Base-by-base conservation (phyloP, 1,284 basidiomycete genomes). In the Sutorius eximius region DNA sequence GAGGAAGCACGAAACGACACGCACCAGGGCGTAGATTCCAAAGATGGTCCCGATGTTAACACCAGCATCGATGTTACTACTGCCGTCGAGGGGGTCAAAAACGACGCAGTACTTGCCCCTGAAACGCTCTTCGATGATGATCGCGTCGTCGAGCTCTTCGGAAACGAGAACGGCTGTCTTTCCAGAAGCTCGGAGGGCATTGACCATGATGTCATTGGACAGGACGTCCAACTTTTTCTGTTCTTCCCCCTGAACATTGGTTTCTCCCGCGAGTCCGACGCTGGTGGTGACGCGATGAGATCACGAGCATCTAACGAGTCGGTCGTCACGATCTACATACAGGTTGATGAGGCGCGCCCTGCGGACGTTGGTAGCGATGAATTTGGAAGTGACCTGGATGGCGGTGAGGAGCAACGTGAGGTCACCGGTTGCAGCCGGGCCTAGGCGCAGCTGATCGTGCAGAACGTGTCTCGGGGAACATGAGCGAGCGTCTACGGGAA, bases 11-110 rank as follows among this genome's bases (percentile, higher is more conserved):
- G 13, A 2, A 22, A 38, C 7, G n/a, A 43, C 42, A 77, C 86
- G 60, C 64, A 92, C 93, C 62, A 97, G 79, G 68, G 87, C 85
- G 80, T 99, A 99, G 66, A 99, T 90, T 56, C 97, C 97, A 73
- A 99, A 99, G 79, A 99, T 99, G 56, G 97, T 99, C 43, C 97
- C 97, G 70, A 99, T 97, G 77, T 99, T 99, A 61, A 99, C 97
- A 86, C 96, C 97, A 61, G 97, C 97, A 73, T 99, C 97, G 75
- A 99, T 99, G 79, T 99, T 99, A 77, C 91, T 95, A 66, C 89
- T 93, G 52, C 97, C 97, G 68, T 99, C 97, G 52, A 99, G 85
- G 40, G 97, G 97, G 76, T 99, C 97, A 67, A 99, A 99, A 10
- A 99, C 97, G 64, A 98, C 94, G 66, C 95, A 98, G 78, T 95